These are phyloP conservation scores for Psidium guajava DNA, from an alignment of 345 rosid genomes.

Conservation along the genomic window DNA sequence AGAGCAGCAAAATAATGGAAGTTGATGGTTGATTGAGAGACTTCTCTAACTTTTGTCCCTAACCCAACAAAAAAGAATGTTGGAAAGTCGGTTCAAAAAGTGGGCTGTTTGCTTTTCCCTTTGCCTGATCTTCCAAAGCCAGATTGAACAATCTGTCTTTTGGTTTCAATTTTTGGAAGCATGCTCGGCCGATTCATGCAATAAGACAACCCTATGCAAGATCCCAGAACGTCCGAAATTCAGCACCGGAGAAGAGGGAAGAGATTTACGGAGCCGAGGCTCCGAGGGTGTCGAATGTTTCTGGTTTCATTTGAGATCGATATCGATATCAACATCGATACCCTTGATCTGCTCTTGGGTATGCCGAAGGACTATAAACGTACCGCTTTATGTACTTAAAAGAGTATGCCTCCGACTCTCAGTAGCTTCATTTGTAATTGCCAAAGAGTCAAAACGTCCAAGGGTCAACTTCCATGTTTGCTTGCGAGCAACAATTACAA, in stretches of 20 bases:
- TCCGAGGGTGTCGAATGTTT: background rate
- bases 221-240: background rate
- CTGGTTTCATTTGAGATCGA: background rate
- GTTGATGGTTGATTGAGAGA: background rate
- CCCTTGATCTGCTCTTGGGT: background rate
- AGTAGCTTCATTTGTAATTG: background rate
- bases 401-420: background rate
- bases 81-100: background rate
- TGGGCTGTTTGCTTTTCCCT: background rate
- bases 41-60: background rate
- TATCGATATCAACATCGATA: background rate
- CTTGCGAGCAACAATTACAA: background rate
- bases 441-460: background rate
- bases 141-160: background rate
- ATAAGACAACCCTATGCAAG: background rate
- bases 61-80: background rate
- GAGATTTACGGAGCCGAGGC: background rate
- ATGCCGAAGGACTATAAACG: background rate
- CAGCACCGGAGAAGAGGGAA: background rate
- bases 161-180: background rate
- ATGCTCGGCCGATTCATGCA: background rate
- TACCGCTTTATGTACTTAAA: background rate
- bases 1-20: background rate
- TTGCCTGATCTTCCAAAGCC: background rate
- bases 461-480: background rate